phyloP scores from a whole-genome alignment of 106 monocot genomes.

The Platanthera guangdongensis region DNA sequence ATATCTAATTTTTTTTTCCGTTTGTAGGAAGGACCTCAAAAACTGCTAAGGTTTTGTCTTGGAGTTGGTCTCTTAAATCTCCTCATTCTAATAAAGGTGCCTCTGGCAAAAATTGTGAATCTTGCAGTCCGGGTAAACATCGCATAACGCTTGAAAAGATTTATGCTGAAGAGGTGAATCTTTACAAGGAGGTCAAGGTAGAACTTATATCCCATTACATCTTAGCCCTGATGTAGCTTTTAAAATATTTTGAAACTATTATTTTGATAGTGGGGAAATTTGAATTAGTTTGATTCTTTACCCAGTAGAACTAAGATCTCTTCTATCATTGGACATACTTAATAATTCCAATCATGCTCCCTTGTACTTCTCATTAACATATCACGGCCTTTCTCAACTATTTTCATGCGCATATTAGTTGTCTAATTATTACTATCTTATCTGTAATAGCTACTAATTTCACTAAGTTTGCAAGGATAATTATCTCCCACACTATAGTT shows the following conservation, averaged over 20 bases:
- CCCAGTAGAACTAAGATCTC: not conserved
- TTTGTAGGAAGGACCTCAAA: conserved; percentile 53
- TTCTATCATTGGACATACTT: not conserved
- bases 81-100: conserved; percentile 34
- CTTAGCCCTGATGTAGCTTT: not conserved
- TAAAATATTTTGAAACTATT: not conserved
- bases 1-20: not conserved
- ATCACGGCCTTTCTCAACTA: too few relatives aligned
- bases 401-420: too few relatives aligned
- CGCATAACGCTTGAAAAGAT: conserved; percentile 63
- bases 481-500: too few relatives aligned
- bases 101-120: conserved; percentile 18
- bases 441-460: too few relatives aligned
- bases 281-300: not conserved
- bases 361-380: too few relatives aligned
- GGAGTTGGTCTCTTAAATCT: conserved; percentile 75
- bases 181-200: conserved; percentile 91
- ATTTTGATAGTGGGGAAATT: not conserved
- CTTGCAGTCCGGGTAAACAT: conserved; percentile 32
- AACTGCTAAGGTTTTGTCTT: conserved; percentile 84
- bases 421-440: too few relatives aligned
- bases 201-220: not conserved
- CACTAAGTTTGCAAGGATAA: too few relatives aligned
- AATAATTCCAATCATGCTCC: too few relatives aligned
- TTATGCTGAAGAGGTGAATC: conserved; percentile 57